A percentile compares a stretch with the other conserved stretches of the same genome.
These are phyloP conservation scores for Fagus crenata DNA, from an alignment of 306 rosid species.

Conservation along the genomic window DNA sequence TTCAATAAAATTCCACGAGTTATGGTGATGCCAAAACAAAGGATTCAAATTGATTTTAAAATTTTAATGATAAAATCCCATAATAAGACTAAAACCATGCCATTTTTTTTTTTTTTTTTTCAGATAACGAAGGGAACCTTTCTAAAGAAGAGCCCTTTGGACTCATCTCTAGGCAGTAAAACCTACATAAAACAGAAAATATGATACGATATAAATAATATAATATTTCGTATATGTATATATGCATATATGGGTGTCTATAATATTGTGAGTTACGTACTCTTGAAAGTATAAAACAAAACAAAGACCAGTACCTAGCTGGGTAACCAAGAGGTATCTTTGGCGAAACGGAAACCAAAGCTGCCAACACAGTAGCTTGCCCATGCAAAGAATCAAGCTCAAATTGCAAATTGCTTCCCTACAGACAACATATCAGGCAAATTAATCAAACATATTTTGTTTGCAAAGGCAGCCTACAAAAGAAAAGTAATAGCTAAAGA, in stretches of 20 bases:
- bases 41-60: too few relatives aligned
- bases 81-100: not conserved
- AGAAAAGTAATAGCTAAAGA: not conserved
- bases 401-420: conserved; percentile 81
- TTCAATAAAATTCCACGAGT: not conserved
- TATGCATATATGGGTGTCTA: too few relatives aligned
- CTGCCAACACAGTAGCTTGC: conserved; percentile 89
- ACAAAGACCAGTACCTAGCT: conserved; percentile 53
- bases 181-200: not conserved
- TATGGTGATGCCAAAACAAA: not conserved
- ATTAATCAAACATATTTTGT: conserved; percentile 17
- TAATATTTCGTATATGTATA: too few relatives aligned
- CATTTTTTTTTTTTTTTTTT: too few relatives aligned
- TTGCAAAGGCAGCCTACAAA: not conserved
- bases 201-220: not conserved
- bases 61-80: too few relatives aligned
- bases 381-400: conserved; percentile 91
- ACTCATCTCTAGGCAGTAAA: too few relatives aligned
- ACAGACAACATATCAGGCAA: conserved; percentile 30
- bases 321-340: conserved; percentile 96
- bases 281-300: not conserved
- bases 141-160: too few relatives aligned
- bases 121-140: too few relatives aligned
- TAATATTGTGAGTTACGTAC: too few relatives aligned
- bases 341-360: conserved; percentile 86